Evolutionary conservation across 139 green algal genomes (phyloP), one percentile per base, ranked within the genome.

Genomic region (Spirogloea muscicola): DNA sequence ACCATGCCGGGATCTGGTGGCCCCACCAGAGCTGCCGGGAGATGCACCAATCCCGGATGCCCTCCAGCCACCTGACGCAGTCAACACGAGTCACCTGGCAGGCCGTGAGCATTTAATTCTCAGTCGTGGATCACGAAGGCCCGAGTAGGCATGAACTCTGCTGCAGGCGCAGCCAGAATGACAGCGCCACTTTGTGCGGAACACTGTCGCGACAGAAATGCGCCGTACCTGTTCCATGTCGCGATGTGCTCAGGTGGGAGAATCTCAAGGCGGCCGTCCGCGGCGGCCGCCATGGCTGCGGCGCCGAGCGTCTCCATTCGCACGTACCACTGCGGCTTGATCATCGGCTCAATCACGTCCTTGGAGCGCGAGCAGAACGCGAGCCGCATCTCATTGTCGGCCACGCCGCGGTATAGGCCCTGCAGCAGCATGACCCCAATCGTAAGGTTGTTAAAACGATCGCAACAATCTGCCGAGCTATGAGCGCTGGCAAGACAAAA

Each of bases 301-400:
- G 84, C 85, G 7, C 89, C 94, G 91, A 97, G 96, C 57, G 89
- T 72, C 52, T 86, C 69, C 80, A 92, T 97, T 74, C 86, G 82
- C 49, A 98, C 93, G 62, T 87, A 85, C 90, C 85, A 88, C 72
- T 88, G 83, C 34, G 94, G 94, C 85, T 98, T 98, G 10, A 98
- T 85, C 80, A 96, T 84, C 0, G 94, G 94, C 87, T 99, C 94
- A 42, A 99, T 98, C n/a, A 99, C 92, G 84, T 99, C 94, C 82
- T 94, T 93, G 85, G 82, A 91, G 44, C 92, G 85, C 40, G 84
- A 92, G 89, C 94, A 97, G 36, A 98, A 74, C 13, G 90, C 91
- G 51, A 98, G 84, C 33, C 90, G 82, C 94, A 98, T 98, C 31
- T 87, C 82, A 85, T 98, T 98, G 84, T 93, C 88, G 4, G 70